A percentile compares a stretch with the other conserved stretches of the same genome.
These are phyloP conservation scores for Candida sphagnicola DNA, from an alignment of 805 yeast species.

Conservation along the genomic window DNA sequence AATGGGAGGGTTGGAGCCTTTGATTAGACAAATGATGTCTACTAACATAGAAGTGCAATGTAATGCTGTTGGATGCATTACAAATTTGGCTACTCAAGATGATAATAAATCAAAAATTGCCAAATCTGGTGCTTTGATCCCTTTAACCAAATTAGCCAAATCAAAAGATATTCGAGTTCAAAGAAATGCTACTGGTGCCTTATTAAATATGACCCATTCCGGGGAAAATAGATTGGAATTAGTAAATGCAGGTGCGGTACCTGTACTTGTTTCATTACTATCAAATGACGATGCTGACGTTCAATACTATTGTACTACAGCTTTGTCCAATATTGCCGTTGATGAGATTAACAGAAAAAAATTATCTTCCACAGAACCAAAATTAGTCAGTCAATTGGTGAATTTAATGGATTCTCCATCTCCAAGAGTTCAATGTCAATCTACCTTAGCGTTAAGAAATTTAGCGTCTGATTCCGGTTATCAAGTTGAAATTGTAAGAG, in stretches of 20 bases:
- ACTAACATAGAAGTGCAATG: constrained; percentile 97
- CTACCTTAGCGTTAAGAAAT: constrained; percentile 92
- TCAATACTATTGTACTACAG: constrained; percentile 97
- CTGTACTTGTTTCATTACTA: constrained; percentile 84
- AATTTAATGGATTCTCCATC: constrained; percentile 88
- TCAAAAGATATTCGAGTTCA: constrained; percentile 94
- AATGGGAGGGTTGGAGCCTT: constrained; percentile 96
- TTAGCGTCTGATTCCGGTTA: constrained; percentile 94
- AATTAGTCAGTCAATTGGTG: constrained; percentile 82
- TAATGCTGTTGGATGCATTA: constrained; percentile 98
- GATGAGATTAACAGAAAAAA: constrained; percentile 88
- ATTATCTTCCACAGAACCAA: constrained; percentile 87
- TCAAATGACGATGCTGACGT: constrained; percentile 92
- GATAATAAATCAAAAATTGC: constrained; percentile 96
- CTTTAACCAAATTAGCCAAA: constrained; percentile 90
- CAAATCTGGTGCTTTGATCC: constrained; percentile 90
- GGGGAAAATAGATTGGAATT: constrained; percentile 94
- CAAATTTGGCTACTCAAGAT: constrained; percentile 96
- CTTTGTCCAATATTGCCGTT: constrained; percentile 93
- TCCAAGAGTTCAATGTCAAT: constrained; percentile 97
- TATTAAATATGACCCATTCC: constrained; percentile 96
- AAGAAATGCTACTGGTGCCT: constrained; percentile 97
- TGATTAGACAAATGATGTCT: constrained; percentile 96
- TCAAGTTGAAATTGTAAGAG: constrained; percentile 92
- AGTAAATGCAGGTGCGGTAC: constrained; percentile 97